A percentile compares a stretch with the other conserved stretches of the same genome.
Conservation (phyloP, 2,329 filamentous ascomycete genomes). For the Calonectria honghensis region DNA sequence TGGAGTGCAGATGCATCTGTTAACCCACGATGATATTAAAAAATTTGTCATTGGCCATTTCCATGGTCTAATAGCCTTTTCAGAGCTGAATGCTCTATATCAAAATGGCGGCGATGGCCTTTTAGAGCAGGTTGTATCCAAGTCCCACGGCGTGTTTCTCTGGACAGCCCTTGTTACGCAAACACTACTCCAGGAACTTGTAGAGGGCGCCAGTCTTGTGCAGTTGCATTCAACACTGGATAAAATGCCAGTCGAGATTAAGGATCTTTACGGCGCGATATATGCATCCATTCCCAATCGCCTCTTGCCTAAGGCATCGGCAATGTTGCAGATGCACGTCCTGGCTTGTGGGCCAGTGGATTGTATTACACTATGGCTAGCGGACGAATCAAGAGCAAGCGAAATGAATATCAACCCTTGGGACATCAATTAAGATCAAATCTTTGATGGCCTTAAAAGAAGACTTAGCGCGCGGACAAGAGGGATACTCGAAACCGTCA, state of each 20-base stretch:
- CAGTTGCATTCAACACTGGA: constrained; percentile 18
- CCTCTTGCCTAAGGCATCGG: constrained; percentile 17
- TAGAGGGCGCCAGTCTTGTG: constrained; percentile 15
- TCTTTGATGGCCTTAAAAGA: constrained; percentile 8
- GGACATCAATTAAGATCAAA: neutral
- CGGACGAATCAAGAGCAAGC: constrained; percentile 26
- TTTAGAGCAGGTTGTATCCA: neutral
- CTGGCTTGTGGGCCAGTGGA: constrained; percentile 1
- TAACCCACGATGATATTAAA: constrained; percentile 22
- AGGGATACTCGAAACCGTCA: constrained; percentile 28
- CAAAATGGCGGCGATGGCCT: neutral
- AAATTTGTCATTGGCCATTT: constrained; percentile 1
- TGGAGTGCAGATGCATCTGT: constrained; percentile 21
- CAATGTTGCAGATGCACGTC: constrained; percentile 18
- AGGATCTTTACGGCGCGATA: constrained; percentile 30
- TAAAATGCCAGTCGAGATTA: constrained; percentile 25
- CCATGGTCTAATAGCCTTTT: neutral
- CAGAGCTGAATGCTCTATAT: constrained; percentile 17
- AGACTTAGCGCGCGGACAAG: constrained; percentile 29
- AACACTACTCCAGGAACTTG: neutral
- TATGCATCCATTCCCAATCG: constrained; percentile 16
- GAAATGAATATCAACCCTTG: neutral
- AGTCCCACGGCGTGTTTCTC: constrained; percentile 32
- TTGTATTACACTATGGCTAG: constrained; percentile 30
- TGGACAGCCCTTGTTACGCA: constrained; percentile 26